A percentile compares a stretch with the other conserved stretches of the same genome.
Evolutionary conservation across 2,329 filamentous ascomycete genomes (phyloP).

Genomic region (Alternaria panax): DNA sequence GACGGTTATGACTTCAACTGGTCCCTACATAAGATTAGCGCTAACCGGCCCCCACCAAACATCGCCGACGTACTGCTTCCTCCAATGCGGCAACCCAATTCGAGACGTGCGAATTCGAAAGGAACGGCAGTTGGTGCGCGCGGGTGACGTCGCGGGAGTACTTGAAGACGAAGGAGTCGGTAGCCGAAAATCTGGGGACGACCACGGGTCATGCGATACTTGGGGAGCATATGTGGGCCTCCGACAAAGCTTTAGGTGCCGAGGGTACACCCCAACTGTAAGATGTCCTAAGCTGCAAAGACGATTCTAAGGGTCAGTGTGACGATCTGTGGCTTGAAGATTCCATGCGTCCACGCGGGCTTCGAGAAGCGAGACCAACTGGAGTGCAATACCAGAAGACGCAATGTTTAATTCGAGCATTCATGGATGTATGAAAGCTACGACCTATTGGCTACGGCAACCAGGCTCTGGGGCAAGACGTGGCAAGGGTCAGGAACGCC

Average conservation of each 20-base stretch:
- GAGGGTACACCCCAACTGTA: constrained; percentile 39
- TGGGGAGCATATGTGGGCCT: constrained; percentile 48
- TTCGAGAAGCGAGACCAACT: constrained; percentile 51
- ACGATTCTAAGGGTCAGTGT: constrained; percentile 35
- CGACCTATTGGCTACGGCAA: constrained; percentile 34
- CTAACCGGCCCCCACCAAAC: neutral
- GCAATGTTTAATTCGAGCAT: constrained; percentile 40
- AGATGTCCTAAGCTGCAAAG: constrained; percentile 37
- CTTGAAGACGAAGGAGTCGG: constrained; percentile 28
- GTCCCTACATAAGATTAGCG: constrained; percentile 16
- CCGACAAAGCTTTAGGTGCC: constrained; percentile 41
- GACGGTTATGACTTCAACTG: constrained; percentile 9
- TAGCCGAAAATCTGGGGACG: constrained; percentile 38
- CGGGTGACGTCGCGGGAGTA: constrained; percentile 9
- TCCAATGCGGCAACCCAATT: constrained; percentile 7
- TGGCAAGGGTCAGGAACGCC: constrained; percentile 16
- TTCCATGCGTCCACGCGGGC: constrained; percentile 49
- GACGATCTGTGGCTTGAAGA: constrained; percentile 46
- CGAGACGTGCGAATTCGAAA: neutral
- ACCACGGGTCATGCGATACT: constrained; percentile 45
- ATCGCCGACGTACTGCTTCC: constrained; percentile 12
- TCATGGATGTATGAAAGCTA: constrained; percentile 24
- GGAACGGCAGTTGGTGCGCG: constrained; percentile 2
- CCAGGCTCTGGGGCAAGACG: constrained; percentile 25
- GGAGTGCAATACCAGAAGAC: constrained; percentile 41